Base-by-base conservation (phyloP, 2,329 filamentous ascomycete genomes). In the Septoria petroselini region DNA sequence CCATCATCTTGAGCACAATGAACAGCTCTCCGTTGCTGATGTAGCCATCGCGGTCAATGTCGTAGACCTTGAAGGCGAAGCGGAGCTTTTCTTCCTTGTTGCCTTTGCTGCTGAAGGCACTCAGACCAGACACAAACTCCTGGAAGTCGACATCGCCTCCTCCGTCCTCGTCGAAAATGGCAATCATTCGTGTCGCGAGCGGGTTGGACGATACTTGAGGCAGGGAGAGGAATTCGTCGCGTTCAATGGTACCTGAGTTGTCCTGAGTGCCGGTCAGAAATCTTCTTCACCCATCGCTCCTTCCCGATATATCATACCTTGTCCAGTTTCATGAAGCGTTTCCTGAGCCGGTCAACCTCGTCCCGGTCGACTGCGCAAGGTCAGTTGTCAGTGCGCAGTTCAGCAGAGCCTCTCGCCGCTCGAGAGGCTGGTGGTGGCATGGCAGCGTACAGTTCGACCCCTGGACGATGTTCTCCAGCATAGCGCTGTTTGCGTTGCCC, bases 1-100 rank as follows among this genome's bases (percentile, higher is more conserved):
- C 93, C 93, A 98, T 98, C 93, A 98, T 98, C 86, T 98, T 98
- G 65, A 98, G 80, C 66, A 98, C 93, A 65, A 98, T 97, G 72
- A 97, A 98, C 43, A 98, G 81, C 77, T 98, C 93, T 65, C 93
- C 93, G 72, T 98, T 98, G 76, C 88, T 95, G 68, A 98, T 98
- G 75, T 88, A 98, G 18, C 93, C 93, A 71, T 98, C 93, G 53
- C 93, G 88, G 73, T 98, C 93, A 66, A 98, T 97, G 71, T 98
- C 93, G 78, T 98, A 98, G 54, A 98, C 93, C 73, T 96, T 95
- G 82, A 98, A 98, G 37, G 93, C 93, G 68, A 98, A 98, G 47
- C 83, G 85, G 58, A 97, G 80, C 77, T 98, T 98, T 76, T 98
- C 91, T 73, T 96, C 90, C 78, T 98, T 97, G 76, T 97, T 96